Evolutionary conservation across 2,329 filamentous ascomycete species (phyloP).

Genomic region (Scedosporium aurantiacum): DNA sequence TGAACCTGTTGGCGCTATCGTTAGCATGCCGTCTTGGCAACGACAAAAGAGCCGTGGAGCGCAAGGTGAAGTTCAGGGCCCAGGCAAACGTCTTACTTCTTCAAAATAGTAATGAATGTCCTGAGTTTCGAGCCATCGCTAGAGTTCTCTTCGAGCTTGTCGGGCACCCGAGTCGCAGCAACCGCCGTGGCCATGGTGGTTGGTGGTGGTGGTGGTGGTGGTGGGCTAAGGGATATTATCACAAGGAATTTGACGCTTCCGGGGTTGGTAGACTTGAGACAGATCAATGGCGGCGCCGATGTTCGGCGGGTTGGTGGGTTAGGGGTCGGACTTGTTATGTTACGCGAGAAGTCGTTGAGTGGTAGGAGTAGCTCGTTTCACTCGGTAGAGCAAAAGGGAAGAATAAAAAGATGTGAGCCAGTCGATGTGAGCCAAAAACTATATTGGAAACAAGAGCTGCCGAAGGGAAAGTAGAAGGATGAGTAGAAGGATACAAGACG

Average conservation of each 20-base stretch:
- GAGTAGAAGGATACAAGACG: background rate
- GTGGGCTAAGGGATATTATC: background rate
- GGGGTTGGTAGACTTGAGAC: too few relatives aligned
- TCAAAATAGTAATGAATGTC: constrained; percentile 78
- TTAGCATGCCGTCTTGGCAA: background rate
- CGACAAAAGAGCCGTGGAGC: background rate
- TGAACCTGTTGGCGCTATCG: constrained; percentile 53
- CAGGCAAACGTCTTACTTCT: constrained; percentile 52
- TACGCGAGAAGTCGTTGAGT: background rate
- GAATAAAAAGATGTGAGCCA: too few relatives aligned
- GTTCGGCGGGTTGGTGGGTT: background rate
- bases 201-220: background rate
- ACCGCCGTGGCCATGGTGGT: background rate
- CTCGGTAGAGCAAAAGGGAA: too few relatives aligned
- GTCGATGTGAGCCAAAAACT: too few relatives aligned
- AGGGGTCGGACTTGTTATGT: background rate
- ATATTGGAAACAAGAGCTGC: background rate
- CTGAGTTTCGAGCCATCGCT: constrained; percentile 83
- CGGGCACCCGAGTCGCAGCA: background rate
- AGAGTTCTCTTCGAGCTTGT: constrained; percentile 30
- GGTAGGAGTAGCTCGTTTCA: too few relatives aligned
- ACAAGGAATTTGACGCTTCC: background rate
- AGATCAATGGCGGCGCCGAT: background rate
- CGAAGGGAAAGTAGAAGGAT: background rate
- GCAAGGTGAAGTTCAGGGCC: background rate